Percentiles rank a stretch among this genome's conserved stretches.
These are phyloP conservation scores for Aphanomyces cochlioides DNA, from an alignment of 352 stramenopile genomes.

Conservation along the genomic window DNA sequence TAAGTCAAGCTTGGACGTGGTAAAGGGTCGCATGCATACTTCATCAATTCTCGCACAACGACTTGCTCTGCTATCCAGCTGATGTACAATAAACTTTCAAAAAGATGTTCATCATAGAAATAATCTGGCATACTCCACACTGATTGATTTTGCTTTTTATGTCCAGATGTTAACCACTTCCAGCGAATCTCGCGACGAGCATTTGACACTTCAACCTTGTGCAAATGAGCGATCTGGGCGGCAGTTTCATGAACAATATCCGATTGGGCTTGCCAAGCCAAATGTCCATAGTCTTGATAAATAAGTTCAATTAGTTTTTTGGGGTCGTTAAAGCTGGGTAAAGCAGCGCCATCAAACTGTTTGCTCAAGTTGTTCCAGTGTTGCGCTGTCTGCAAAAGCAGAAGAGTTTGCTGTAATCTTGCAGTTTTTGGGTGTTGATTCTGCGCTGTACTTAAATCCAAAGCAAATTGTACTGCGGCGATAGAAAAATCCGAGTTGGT, in stretches of 20 bases:
- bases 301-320: slow-evolving; percentile 14
- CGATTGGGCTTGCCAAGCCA: slow-evolving; percentile 15
- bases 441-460: background rate
- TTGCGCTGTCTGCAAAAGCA: slow-evolving; percentile 13
- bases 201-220: background rate
- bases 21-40: slow-evolving; percentile 44
- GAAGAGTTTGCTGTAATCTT: slow-evolving; percentile 15
- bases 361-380: slow-evolving; percentile 2
- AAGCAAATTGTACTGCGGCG: slow-evolving; percentile 18
- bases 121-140: background rate
- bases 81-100: slow-evolving; percentile 7
- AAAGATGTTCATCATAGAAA: background rate
- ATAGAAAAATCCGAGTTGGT: slow-evolving; percentile 16
- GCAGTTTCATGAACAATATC: slow-evolving; percentile 16
- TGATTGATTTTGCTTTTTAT: slow-evolving; percentile 2
- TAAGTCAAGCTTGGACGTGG: slow-evolving; percentile 54
- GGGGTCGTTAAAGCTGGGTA: background rate
- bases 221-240: background rate
- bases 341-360: slow-evolving; percentile 12
- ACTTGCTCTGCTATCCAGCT: background rate
- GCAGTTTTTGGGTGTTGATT: slow-evolving; percentile 1
- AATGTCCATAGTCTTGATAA: slow-evolving; percentile 16
- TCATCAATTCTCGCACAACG: background rate
- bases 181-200: slow-evolving; percentile 4
- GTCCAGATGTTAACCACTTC: slow-evolving; percentile 12